Percentiles rank a stretch among this genome's conserved stretches.
Conservation (phyloP, 1,284 basidiomycete species). For the Moesziomyces sp. region DNA sequence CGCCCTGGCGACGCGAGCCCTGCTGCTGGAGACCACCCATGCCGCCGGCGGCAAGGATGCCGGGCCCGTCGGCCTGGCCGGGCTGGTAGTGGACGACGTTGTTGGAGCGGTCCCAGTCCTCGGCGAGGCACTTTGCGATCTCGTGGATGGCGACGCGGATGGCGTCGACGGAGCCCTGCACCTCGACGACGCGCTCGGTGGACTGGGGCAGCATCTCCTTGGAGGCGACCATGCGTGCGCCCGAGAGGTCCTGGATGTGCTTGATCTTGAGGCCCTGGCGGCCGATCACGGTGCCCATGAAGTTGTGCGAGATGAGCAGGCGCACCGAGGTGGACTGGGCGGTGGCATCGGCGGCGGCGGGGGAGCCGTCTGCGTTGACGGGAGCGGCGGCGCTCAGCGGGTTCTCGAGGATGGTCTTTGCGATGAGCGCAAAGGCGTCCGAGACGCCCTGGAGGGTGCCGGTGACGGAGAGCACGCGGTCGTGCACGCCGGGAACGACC, state of each 20-base stretch:
- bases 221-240: conserved; percentile 67
- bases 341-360: conserved; percentile 74
- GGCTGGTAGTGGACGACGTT: conserved; percentile 89
- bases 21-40: conserved; percentile 62
- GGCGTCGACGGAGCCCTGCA: conserved; percentile 89
- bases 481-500: conserved; percentile 95
- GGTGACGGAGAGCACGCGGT: conserved; percentile 92
- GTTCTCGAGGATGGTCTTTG: conserved; percentile 81
- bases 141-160: conserved; percentile 92
- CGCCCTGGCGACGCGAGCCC: conserved; percentile 53
- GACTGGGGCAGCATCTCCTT: conserved; percentile 68
- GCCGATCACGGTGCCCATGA: conserved; percentile 68
- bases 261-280: conserved; percentile 68
- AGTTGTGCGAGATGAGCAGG: conserved; percentile 69
- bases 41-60: conserved; percentile 71
- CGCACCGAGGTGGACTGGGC: conserved; percentile 85
- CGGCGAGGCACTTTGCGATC: conserved; percentile 92
- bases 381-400: conserved; percentile 44
- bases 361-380: conserved; percentile 71
- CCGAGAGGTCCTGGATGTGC: conserved; percentile 68
- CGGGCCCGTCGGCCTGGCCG: conserved; percentile 66
- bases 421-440: conserved; percentile 96
- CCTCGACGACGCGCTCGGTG: conserved; percentile 84
- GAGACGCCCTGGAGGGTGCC: conserved; percentile 91
- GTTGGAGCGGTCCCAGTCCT: conserved; percentile 93